Evolutionary conservation across 2,329 filamentous ascomycete genomes (phyloP).

Genomic region (Diaporthe nobilis): DNA sequence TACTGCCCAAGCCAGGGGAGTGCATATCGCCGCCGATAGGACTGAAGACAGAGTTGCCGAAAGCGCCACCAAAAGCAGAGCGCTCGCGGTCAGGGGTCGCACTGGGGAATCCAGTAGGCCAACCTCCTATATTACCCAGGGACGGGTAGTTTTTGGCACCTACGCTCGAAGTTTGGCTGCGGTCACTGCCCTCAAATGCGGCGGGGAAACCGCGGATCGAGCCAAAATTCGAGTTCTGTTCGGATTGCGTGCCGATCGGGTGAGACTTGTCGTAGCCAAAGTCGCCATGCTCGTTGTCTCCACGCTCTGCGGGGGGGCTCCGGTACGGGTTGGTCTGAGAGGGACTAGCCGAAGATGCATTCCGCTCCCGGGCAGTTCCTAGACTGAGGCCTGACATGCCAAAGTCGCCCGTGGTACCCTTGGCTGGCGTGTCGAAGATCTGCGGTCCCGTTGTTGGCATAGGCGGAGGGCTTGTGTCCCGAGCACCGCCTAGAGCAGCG

Average conservation of each 20-base stretch:
- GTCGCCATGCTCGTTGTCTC: slow-evolving; percentile 63
- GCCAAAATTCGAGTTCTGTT: slow-evolving; percentile 66
- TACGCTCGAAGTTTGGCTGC: slow-evolving; percentile 92
- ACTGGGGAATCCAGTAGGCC: slow-evolving; percentile 69
- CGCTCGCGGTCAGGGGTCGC: slow-evolving; percentile 78
- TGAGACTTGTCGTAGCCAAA: slow-evolving; percentile 68
- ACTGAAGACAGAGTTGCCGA: slow-evolving; percentile 86
- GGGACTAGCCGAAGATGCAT: slow-evolving; percentile 83
- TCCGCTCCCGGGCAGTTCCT: slow-evolving; percentile 71
- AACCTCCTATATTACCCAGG: slow-evolving; percentile 73
- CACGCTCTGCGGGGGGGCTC: slow-evolving; percentile 84
- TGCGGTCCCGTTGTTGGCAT: slow-evolving; percentile 48
- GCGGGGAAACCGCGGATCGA: slow-evolving; percentile 66
- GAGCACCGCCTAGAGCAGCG: slow-evolving; percentile 81
- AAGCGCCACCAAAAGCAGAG: slow-evolving; percentile 68
- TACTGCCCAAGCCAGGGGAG: slow-evolving; percentile 77
- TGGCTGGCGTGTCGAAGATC: slow-evolving; percentile 68
- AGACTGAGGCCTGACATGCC: slow-evolving; percentile 73
- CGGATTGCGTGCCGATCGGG: slow-evolving; percentile 54
- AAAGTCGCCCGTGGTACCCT: slow-evolving; percentile 70
- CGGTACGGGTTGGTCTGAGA: slow-evolving; percentile 97
- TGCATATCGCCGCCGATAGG: slow-evolving; percentile 80
- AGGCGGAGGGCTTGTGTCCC: slow-evolving; percentile 72
- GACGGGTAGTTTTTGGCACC: slow-evolving; percentile 81
- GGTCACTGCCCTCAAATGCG: slow-evolving; percentile 81